A percentile compares a stretch with the other conserved stretches of the same genome.
Evolutionary conservation across 148 eudicot genomes (phyloP).

Genomic region (Bassia scoparia): DNA sequence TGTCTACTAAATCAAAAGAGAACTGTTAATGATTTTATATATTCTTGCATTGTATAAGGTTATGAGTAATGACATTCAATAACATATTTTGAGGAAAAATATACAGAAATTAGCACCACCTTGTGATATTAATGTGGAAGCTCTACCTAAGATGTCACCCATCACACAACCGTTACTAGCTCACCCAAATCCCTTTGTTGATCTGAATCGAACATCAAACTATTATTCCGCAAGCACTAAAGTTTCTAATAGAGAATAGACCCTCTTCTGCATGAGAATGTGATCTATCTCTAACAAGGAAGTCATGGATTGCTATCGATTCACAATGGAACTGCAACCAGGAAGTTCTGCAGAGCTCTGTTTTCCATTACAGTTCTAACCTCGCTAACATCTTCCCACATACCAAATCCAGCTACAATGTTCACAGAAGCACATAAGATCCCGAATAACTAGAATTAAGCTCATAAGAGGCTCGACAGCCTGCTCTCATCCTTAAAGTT

Average conservation of each 20-base stretch:
- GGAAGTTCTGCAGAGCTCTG: conserved; percentile 48
- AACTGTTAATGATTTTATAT: too few relatives aligned
- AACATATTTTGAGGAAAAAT: not conserved
- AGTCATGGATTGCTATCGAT: conserved; percentile 49
- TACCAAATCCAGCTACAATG: conserved; percentile 60
- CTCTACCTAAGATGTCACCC: not conserved
- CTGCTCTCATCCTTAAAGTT: conserved; percentile 41
- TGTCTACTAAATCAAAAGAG: too few relatives aligned
- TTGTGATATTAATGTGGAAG: too few relatives aligned
- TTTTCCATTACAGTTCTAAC: conserved; percentile 50
- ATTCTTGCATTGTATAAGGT: too few relatives aligned
- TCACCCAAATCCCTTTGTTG: conserved; percentile 12
- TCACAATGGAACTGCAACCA: conserved; percentile 66
- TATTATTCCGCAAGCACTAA: conserved; percentile 28
- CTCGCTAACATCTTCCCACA: conserved; percentile 59
- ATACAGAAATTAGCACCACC: too few relatives aligned
- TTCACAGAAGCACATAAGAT: conserved; percentile 57
- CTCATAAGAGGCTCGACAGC: conserved; percentile 45
- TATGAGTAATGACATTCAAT: too few relatives aligned
- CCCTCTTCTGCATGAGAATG: conserved; percentile 41
- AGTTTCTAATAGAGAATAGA: conserved; percentile 39
- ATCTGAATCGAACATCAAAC: conserved; percentile 23
- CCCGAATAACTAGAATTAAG: conserved; percentile 40
- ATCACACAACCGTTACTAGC: not conserved
- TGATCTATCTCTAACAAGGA: conserved; percentile 47